These are phyloP conservation scores for Colletotrichum costaricense DNA, from an alignment of 2,329 filamentous ascomycete genomes.

Conservation along the genomic window DNA sequence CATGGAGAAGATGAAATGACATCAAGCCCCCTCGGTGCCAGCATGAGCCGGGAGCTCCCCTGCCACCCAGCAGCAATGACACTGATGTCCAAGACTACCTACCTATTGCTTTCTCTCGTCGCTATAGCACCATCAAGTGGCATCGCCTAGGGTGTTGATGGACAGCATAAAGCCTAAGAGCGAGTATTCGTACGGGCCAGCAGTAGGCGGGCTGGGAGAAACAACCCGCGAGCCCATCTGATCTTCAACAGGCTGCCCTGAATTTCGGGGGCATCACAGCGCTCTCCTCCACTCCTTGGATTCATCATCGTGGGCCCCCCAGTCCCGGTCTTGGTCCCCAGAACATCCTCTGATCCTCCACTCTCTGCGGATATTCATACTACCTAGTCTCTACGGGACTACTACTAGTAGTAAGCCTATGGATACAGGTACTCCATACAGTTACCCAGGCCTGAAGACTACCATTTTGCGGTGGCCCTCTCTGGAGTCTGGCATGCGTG, in stretches of 20 bases:
- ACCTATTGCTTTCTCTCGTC: neutral
- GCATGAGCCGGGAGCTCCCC: neutral
- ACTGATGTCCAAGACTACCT: too few relatives aligned
- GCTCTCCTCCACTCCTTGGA: neutral
- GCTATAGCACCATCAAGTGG: neutral
- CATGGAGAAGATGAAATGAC: constrained; percentile 19
- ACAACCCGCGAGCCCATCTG: neutral
- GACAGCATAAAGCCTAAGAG: neutral
- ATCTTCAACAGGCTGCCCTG: constrained; percentile 9
- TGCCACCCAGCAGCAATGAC: too few relatives aligned
- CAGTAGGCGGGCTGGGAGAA: neutral
- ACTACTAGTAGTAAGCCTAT: too few relatives aligned
- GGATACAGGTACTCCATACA: too few relatives aligned
- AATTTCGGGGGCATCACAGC: constrained; percentile 4
- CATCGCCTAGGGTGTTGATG: neutral
- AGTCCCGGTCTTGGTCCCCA: neutral
- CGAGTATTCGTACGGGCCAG: neutral
- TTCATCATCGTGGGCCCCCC: neutral
- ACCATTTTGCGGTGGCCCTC: neutral
- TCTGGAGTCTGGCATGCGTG: neutral
- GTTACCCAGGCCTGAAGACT: neutral
- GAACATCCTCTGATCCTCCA: neutral
- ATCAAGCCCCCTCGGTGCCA: constrained; percentile 15
- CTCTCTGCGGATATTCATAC: neutral
- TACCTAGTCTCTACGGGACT: too few relatives aligned